Conservation (phyloP, 202 grass and related monocot species). For the Sporobolus alterniflorus region DNA sequence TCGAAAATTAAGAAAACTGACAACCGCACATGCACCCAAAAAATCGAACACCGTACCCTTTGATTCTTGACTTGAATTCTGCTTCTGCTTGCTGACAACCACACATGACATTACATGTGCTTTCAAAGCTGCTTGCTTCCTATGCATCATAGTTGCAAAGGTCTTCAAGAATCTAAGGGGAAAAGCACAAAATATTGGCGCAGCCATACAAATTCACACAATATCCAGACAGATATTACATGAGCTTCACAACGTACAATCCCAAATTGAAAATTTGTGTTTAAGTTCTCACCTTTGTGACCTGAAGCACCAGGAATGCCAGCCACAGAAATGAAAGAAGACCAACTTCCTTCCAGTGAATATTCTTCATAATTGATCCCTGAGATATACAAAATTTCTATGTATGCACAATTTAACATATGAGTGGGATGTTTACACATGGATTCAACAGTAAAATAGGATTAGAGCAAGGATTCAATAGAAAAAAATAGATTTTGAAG, state of each 20-base stretch:
- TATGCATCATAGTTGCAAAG: conserved; percentile 73
- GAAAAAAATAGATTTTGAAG: too few species aligned
- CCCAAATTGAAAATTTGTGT: conserved; percentile 12
- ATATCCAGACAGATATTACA: conserved; percentile 22
- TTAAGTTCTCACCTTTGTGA: conserved; percentile 63
- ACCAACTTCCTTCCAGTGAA: conserved; percentile 84
- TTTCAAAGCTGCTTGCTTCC: conserved; percentile 24
- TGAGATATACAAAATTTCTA: conserved; percentile 46
- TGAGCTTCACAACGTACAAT: conserved; percentile 9
- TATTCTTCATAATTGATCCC: conserved; percentile 66
- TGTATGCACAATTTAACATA: too few species aligned
- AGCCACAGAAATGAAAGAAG: conserved; percentile 84
- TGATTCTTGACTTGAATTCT: conserved; percentile 4
- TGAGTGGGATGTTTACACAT: too few species aligned
- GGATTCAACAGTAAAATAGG: too few species aligned
- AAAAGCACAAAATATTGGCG: not conserved
- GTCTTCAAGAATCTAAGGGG: conserved; percentile 52
- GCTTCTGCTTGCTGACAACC: not conserved
- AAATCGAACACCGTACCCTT: not conserved
- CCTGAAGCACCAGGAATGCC: conserved; percentile 78
- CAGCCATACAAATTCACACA: not conserved
- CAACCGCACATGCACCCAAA: not conserved
- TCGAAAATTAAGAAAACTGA: too few species aligned
- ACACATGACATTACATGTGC: not conserved
- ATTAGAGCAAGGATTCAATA: too few species aligned